Evolutionary conservation across 2,329 filamentous ascomycete genomes (phyloP).

Genomic region (Botryotinia globosa): DNA sequence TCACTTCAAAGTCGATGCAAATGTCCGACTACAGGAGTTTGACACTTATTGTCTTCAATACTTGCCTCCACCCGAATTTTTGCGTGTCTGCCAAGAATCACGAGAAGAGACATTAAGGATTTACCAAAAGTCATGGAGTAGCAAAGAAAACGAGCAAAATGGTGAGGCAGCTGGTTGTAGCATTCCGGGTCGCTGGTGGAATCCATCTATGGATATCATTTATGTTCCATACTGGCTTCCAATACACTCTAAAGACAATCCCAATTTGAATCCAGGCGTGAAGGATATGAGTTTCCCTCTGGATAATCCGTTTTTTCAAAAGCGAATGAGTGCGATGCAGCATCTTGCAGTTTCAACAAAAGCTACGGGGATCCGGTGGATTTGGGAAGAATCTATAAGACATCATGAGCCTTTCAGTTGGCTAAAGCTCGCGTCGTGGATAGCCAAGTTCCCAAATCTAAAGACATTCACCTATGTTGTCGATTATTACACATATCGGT

Average conservation of each 20-base stretch:
- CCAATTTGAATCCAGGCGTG: not conserved
- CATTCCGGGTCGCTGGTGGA: not conserved
- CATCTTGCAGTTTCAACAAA: conserved; percentile 7
- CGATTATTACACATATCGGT: conserved; percentile 5
- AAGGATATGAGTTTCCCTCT: not conserved
- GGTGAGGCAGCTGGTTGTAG: not conserved
- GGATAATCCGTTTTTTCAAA: not conserved
- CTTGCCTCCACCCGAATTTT: not conserved
- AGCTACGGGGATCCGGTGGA: not conserved
- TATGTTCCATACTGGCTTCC: conserved; percentile 8
- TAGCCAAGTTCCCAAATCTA: not conserved
- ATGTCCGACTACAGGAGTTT: not conserved
- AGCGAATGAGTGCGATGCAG: not conserved
- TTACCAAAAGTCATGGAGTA: not conserved
- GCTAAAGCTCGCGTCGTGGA: not conserved
- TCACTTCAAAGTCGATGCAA: not conserved
- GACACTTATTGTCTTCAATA: not conserved
- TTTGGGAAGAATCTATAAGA: not conserved
- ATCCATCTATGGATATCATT: conserved; percentile 2
- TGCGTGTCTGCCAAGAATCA: not conserved
- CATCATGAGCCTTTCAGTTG: not conserved
- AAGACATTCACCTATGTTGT: not conserved
- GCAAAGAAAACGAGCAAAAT: not conserved
- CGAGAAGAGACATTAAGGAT: not conserved
- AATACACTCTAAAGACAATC: not conserved